A percentile compares a stretch with the other conserved stretches of the same genome.
Evolutionary conservation across 805 yeast genomes (phyloP).

Genomic region (Danielozyma ontarioensis): DNA sequence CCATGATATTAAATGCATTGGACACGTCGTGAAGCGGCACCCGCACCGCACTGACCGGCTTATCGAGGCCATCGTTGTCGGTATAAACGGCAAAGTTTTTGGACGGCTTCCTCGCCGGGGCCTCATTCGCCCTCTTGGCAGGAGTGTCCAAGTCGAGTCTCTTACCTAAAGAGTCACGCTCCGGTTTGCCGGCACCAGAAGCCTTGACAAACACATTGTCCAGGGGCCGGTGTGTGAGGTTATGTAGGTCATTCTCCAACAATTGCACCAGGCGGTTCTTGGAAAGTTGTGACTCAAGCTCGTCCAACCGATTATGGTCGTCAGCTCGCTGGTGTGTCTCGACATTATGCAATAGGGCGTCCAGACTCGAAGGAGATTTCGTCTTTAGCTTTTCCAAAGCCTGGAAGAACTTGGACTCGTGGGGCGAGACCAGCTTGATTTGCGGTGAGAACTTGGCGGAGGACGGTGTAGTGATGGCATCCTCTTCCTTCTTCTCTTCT

Average conservation of each 20-base stretch:
- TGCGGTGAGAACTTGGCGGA: conserved; percentile 1
- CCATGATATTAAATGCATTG: neutral
- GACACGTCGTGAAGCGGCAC: conserved; percentile 3
- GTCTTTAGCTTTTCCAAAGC: conserved; percentile 10
- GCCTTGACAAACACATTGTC: neutral
- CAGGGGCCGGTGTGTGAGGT: neutral
- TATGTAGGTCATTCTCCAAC: neutral
- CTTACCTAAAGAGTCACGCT: neutral
- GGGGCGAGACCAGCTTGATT: conserved; percentile 1
- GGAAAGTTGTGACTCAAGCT: neutral
- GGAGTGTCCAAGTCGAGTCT: too few relatives aligned
- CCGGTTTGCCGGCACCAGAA: neutral
- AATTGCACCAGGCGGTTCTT: too few relatives aligned
- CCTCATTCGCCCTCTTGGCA: too few relatives aligned
- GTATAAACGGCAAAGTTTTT: neutral
- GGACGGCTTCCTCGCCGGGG: neutral
- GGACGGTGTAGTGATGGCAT: conserved; percentile 4
- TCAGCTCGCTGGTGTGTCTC: conserved; percentile 3
- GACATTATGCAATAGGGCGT: conserved; percentile 2
- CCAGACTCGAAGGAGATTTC: conserved; percentile 3
- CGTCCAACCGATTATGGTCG: conserved; percentile 3
- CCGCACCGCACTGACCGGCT: neutral
- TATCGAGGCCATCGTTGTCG: neutral
- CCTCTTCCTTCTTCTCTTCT: neutral
- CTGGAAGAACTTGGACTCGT: conserved; percentile 12